Base-by-base conservation (phyloP, 2,329 filamentous ascomycete species). In the Daldinia sp. region DNA sequence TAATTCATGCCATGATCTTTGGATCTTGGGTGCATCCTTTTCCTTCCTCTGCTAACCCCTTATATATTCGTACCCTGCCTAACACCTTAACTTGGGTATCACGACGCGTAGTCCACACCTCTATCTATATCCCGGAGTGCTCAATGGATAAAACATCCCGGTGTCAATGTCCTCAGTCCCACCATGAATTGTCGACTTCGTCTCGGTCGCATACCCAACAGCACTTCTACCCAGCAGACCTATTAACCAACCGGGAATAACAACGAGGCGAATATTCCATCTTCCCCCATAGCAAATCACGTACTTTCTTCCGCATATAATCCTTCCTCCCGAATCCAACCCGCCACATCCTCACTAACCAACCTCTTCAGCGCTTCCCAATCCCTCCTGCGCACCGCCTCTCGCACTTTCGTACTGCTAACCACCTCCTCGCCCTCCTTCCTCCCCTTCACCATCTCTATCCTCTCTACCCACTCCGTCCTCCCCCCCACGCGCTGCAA, bases 381-480 rank as follows among this genome's bases (percentile, higher is more conserved):
- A 48, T 86, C 83, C 10, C 79, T 76, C 4, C 73, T 74, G 65
- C 81, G 83, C 1, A 87, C 86, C 5, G 88, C 86, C 35, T 85
- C 83, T 57, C 92, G 83, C 50, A 91, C 90, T 73, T 82, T 85
- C 6, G 92, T 93, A 70, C 87, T 89, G 69, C 87, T 89, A 42
- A 89, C 82, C 15, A 76, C 68, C 20, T 39, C 53, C 20, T 54
- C 51, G 2, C 77, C 84, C 1, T 80, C 82, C 15, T 79, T 80
- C 13, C 73, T 70, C 0, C 83, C 86, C 15, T 87, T 81, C 1
- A 89, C 86, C 76, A 93, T 78, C 67, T 89, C 86, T 33, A 94
- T 86, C 70, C 84, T 82, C 4, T 75, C 76, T 42, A 83, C 85
- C 92, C 92, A 94, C 67, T 82, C 82, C 41, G 70, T 79, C 72